A percentile compares a stretch with the other conserved stretches of the same genome.
phyloP scores from a whole-genome alignment of 495 filamentous ascomycete genomes.

The Xeromyces bisporus region DNA sequence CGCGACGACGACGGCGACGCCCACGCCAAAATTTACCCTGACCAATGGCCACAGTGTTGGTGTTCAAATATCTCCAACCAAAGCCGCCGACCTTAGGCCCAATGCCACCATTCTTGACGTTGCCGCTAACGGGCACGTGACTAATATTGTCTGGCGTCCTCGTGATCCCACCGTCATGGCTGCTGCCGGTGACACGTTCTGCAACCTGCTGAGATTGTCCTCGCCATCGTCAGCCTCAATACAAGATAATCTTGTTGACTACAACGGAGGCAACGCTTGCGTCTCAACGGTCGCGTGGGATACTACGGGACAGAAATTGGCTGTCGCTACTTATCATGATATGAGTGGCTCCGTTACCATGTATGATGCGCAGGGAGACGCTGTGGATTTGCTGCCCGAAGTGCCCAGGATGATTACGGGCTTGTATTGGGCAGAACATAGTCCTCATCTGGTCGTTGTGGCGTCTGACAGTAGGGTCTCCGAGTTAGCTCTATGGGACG shows the following conservation, averaged over 20 bases:
- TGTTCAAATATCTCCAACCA: constrained; percentile 42
- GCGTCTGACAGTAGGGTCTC: constrained; percentile 25
- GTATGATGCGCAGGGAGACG: constrained; percentile 45
- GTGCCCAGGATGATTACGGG: constrained; percentile 29
- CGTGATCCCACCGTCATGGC: constrained; percentile 55
- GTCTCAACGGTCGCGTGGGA: constrained; percentile 56
- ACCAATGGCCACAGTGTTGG: constrained; percentile 52
- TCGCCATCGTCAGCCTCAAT: constrained; percentile 16
- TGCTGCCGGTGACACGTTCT: constrained; percentile 61
- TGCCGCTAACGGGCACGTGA: constrained; percentile 44
- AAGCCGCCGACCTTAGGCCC: constrained; percentile 45
- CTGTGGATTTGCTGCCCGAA: constrained; percentile 31
- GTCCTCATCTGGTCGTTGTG: constrained; percentile 25
- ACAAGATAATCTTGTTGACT: constrained; percentile 22
- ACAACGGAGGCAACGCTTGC: constrained; percentile 18
- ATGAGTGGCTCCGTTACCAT: constrained; percentile 48
- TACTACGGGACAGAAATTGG: constrained; percentile 44
- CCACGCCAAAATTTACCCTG: constrained; percentile 39
- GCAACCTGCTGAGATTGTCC: constrained; percentile 60
- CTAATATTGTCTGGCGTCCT: constrained; percentile 63
- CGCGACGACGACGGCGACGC: constrained; percentile 32
- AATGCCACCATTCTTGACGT: constrained; percentile 48
- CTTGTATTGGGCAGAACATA: constrained; percentile 23
- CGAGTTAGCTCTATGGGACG: constrained; percentile 31
- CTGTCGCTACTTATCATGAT: constrained; percentile 48